These are phyloP conservation scores for Picochlorum sp. DNA, from an alignment of 139 green algal species.

Conservation along the genomic window DNA sequence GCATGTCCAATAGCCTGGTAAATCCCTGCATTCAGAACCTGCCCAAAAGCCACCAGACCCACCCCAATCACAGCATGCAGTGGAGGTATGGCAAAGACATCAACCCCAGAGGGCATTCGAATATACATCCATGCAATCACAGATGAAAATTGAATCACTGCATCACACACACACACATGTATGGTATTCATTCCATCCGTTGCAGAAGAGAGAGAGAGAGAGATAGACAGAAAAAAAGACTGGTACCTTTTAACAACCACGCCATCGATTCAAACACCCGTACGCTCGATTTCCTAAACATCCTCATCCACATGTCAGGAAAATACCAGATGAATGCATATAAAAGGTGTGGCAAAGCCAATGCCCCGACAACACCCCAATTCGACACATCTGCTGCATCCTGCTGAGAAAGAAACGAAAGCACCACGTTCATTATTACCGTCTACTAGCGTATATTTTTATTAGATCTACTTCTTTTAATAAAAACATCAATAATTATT, in stretches of 20 bases:
- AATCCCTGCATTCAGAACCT: constrained; percentile 66
- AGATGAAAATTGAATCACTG: constrained; percentile 25
- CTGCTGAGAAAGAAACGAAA: neutral
- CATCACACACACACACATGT: neutral
- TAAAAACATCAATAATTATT: too few species aligned
- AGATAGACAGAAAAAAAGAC: too few species aligned
- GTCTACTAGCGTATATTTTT: neutral
- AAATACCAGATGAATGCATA: constrained; percentile 65
- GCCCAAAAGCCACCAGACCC: constrained; percentile 22
- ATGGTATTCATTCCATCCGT: too few species aligned
- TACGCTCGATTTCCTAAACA: constrained; percentile 39
- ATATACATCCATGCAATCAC: constrained; percentile 40
- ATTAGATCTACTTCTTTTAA: too few species aligned
- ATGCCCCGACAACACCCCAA: constrained; percentile 7
- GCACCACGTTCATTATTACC: neutral
- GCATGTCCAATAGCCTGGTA: constrained; percentile 57
- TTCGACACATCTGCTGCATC: constrained; percentile 11
- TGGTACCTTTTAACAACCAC: constrained; percentile 43
- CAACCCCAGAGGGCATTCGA: constrained; percentile 25
- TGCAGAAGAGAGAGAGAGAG: too few species aligned
- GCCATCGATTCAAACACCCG: constrained; percentile 41
- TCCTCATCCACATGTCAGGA: constrained; percentile 27
- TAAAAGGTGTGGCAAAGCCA: constrained; percentile 55
- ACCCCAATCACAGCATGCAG: constrained; percentile 19
- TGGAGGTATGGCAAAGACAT: constrained; percentile 24